Base-by-base conservation (phyloP, 495 filamentous ascomycete species). In the Podospora bellae-mahoneyi region DNA sequence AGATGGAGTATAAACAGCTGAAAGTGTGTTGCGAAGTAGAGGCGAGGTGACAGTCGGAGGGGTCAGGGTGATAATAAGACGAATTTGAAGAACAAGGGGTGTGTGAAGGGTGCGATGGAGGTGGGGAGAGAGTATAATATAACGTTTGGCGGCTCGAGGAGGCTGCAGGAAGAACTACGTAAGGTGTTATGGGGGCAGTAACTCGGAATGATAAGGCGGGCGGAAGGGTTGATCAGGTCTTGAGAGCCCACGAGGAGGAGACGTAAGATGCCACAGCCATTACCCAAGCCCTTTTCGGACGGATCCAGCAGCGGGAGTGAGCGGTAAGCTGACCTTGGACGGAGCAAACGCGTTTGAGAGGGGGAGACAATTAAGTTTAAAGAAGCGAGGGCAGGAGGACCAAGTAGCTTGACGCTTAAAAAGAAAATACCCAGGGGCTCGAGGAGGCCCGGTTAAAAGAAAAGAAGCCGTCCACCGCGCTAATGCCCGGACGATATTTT, bases 41-140 rank as follows among this genome's bases (percentile, higher is more conserved):
- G 23, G 13, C 5, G n/a, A 20, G 18, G 13, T 58, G 6, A 19
- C 19, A 20, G 15, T 55, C 19, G 58, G 48, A 55, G 56, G 63
- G 65, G 64, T 28, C 65, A 69, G 44, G 63, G 27, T 71, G 59
- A 19, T 32, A 18, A 27, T 28, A 64, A 54, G 56, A 61, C n/a
- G 60, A 20, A 62, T 67, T 9, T 13, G 23, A 34, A n/a, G 9
- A 34, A 62, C 26, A 62, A 34, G 23, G 18, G 27, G 60, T 62
- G 32, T 63, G 68, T 70, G 67, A 66, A 68, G 64, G 63, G 62
- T 19, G 70, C 64, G 70, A 34, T 61, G 60, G 59, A 30, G 67
- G 67, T 68, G 68, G 67, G 73, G 69, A 67, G 64, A 64, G 57
- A 67, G 65, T 68, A 68, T 58, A 70, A 72, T 74, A 74, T 70